A percentile compares a stretch with the other conserved stretches of the same genome.
Evolutionary conservation across 768 basidiomycete species (phyloP).

Genomic region (Tricholoma matsutake): DNA sequence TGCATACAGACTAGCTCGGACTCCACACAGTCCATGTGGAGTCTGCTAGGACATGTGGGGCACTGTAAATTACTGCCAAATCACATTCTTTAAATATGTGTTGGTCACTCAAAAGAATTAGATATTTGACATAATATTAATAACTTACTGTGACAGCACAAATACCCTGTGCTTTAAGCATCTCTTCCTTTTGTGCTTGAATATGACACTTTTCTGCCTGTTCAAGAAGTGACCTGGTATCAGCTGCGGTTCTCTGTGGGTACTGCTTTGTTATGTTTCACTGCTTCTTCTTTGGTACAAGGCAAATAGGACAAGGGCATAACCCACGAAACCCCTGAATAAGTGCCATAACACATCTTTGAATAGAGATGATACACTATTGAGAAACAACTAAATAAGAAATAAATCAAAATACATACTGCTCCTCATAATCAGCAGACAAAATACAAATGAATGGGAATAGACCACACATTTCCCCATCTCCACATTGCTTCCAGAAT

Average conservation of each 20-base stretch:
- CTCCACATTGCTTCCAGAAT: conserved; percentile 15
- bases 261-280: conserved; percentile 17
- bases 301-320: conserved; percentile 37
- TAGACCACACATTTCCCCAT: conserved; percentile 13
- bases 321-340: conserved; percentile 12
- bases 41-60: no score
- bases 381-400: not conserved
- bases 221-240: conserved; percentile 5
- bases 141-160: conserved; percentile 18
- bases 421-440: no score
- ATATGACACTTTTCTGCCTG: not conserved
- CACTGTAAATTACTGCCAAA: no score
- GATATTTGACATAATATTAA: not conserved
- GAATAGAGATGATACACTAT: not conserved
- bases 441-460: conserved; percentile 2
- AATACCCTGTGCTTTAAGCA: conserved; percentile 10
- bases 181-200: not conserved
- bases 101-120: conserved; percentile 4
- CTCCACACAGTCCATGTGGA: no score
- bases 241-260: conserved; percentile 13
- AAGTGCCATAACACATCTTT: conserved; percentile 1
- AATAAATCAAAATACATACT: conserved; percentile 21
- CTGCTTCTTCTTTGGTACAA: conserved; percentile 27
- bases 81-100: not conserved
- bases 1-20: no score